Evolutionary conservation across 208 protist species (phyloP), one percentile per base, ranked within the genome.

Genomic region (Blechomonas ayalai): DNA sequence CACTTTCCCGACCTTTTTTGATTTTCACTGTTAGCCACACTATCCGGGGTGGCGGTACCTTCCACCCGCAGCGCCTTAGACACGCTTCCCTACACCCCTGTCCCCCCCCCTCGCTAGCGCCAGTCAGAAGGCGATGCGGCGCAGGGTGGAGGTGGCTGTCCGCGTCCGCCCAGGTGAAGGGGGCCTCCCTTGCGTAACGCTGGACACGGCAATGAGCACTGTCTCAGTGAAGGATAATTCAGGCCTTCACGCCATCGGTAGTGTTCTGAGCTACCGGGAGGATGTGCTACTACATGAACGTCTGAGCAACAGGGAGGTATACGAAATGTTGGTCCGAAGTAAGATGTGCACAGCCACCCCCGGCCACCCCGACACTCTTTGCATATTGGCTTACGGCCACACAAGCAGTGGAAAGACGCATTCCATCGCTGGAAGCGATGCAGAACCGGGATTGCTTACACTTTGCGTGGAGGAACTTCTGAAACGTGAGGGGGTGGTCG

Each of bases 401-500:
- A 94, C 82, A 9, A 79, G 61, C 57, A 94, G 86, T 43, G 86
- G 86, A 25, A 94, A 94, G 52, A 94, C 86, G 6, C 78, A 90
- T 54, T 73, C 76, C n/a, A 90, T 94, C 49, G 73, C 70, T 24
- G 81, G 81, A 19, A 66, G 44, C 47, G 65, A 67, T 10, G 26
- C 20, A n/a, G 85, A 94, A 44, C 49, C 71, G 1, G 85, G 85
- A 5, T 39, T 94, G 0, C 62, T 94, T 19, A 67, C 78, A 15
- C 61, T 84, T 3, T 74, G 71, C 25, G 73, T 83, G 29, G 57
- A 67, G 56, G 65, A 82, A 49, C 68, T 90, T 27, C 70, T 93
- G 10, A 55, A 72, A 3, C 64, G 64, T 1, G 65, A 90, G 29
- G 81, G 85, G n/a, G 49, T 73, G 1, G 73, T 85, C n/a, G 82